Conservation (phyloP, 2,329 filamentous ascomycete species). For the Talaromyces sp. region DNA sequence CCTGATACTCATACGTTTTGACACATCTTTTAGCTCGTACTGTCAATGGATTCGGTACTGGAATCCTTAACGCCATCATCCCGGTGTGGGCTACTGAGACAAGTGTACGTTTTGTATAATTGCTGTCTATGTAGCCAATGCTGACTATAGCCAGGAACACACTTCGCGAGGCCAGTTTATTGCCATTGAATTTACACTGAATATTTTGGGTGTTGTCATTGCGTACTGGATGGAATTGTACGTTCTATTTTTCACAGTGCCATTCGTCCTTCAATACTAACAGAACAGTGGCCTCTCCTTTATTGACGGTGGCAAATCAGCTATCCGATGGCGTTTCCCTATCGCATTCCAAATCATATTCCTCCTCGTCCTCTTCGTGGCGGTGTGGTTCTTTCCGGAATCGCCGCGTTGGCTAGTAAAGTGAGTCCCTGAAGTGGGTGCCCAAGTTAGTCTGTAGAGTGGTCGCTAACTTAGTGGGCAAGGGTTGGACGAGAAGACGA, state of each 20-base stretch:
- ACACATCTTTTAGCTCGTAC: constrained; percentile 42
- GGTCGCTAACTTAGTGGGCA: too few species aligned
- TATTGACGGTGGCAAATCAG: constrained; percentile 53
- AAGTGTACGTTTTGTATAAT: background rate
- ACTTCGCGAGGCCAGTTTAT: constrained; percentile 65
- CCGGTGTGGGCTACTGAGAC: constrained; percentile 70
- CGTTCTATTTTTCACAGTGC: constrained; percentile 9
- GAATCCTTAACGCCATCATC: constrained; percentile 65
- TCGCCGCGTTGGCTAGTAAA: constrained; percentile 59
- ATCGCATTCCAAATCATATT: constrained; percentile 67
- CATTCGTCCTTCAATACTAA: background rate
- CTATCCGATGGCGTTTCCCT: constrained; percentile 64
- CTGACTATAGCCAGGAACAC: constrained; percentile 45
- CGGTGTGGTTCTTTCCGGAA: constrained; percentile 66
- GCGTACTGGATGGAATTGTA: constrained; percentile 58
- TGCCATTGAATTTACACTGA: constrained; percentile 68
- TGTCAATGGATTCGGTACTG: constrained; percentile 63
- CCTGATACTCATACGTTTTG: background rate
- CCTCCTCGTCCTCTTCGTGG: constrained; percentile 52
- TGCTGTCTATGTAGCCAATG: background rate
- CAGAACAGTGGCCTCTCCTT: constrained; percentile 52
- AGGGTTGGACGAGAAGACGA: constrained; percentile 60
- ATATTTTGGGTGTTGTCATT: constrained; percentile 65
- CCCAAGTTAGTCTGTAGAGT: too few species aligned
- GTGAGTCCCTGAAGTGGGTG: too few species aligned